Base-by-base conservation (phyloP, 305 asterid species). In the Fraxinus sp. region DNA sequence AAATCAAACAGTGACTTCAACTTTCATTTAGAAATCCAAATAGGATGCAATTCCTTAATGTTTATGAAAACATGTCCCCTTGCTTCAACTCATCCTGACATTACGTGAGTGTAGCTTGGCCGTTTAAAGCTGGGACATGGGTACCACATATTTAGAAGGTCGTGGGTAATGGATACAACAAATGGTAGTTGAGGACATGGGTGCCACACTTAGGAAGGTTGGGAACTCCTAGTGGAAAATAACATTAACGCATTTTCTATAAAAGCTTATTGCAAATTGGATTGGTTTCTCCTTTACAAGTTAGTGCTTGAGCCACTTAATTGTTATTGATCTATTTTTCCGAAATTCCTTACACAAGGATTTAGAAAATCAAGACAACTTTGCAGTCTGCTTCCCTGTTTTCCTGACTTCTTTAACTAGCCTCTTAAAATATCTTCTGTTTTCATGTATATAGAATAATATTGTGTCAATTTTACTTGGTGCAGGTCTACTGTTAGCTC, bases 401-500 rank as follows among this genome's bases (percentile, higher is more conserved):
- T 71, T 71, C 76, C 76, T 16, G 76, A 71, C 24, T 32, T 71
- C 43, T 66, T 11, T 66, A 26, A 66, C 8, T 28, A 70, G 41
- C 28, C 41, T 32, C 39, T 72, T 24, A 62, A 22, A 71, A 33
- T 32, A 72, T 72, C 77, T 72, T 72, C n/a, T 70, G 32, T 20
- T 66, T 36, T 43, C 26, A 4, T 70, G n/a, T 30, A 14, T 10
- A 79, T 9, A 11, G n/a, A 59, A 26, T 37, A 20, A 72, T 16
- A 37, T 71, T 28, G 8, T n/a, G 5, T 62, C 41, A 9, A 20
- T 66, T 36, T 62, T 64, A 16, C 73, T 78, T 77, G 73, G 13
- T 83, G 82, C 89, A 89, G 92, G 76, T 87, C 92, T 81, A 83
- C 89, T n/a, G 87, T 92, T 86, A 90, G 80, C 76, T 86, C 87